These are phyloP conservation scores for Dothistroma septosporum DNA, from an alignment of 2,329 filamentous ascomycete genomes.

Conservation along the genomic window DNA sequence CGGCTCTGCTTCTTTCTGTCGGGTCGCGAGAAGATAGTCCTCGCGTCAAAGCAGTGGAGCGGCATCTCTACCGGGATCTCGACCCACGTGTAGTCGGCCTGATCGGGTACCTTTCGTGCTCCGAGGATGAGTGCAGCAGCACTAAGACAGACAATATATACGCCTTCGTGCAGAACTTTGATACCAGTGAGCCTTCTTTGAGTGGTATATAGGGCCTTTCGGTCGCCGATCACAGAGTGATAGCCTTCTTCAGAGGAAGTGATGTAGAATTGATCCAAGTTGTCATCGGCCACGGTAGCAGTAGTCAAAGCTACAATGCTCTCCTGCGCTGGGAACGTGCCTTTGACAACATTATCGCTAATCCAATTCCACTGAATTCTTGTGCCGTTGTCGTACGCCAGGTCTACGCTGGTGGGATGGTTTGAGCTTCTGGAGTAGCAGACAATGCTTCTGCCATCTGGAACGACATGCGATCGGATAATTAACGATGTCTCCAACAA, in stretches of 20 bases:
- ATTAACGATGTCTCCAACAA: slow-evolving; percentile 76
- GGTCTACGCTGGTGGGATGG: slow-evolving; percentile 51
- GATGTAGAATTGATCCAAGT: slow-evolving; percentile 19
- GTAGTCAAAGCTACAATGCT: slow-evolving; percentile 18
- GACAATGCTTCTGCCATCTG: slow-evolving; percentile 45
- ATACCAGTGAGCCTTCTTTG: slow-evolving; percentile 37
- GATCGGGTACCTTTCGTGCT: slow-evolving; percentile 37
- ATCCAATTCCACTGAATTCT: slow-evolving; percentile 57
- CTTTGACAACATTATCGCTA: slow-evolving; percentile 12
- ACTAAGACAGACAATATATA: slow-evolving; percentile 55
- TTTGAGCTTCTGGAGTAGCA: slow-evolving; percentile 50
- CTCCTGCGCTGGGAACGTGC: slow-evolving; percentile 20
- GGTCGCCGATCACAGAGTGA: slow-evolving; percentile 36
- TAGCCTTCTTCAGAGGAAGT: slow-evolving; percentile 7
- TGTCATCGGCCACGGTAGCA: slow-evolving; percentile 9
- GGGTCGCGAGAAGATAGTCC: slow-evolving; percentile 29
- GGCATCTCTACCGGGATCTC: slow-evolving; percentile 56
- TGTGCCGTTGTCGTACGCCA: slow-evolving; percentile 46
- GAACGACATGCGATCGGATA: slow-evolving; percentile 63
- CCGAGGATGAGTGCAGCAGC: slow-evolving; percentile 60
- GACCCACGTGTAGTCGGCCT: slow-evolving; percentile 48
- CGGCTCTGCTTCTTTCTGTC: slow-evolving; percentile 34
- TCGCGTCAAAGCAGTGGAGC: slow-evolving; percentile 64
- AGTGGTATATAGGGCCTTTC: slow-evolving; percentile 37
- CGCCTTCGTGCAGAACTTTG: slow-evolving; percentile 51